Percentiles rank a stretch among this genome's conserved stretches.
Evolutionary conservation across 75 land plant species (phyloP).

Genomic region (Selaginella moellendorffii): DNA sequence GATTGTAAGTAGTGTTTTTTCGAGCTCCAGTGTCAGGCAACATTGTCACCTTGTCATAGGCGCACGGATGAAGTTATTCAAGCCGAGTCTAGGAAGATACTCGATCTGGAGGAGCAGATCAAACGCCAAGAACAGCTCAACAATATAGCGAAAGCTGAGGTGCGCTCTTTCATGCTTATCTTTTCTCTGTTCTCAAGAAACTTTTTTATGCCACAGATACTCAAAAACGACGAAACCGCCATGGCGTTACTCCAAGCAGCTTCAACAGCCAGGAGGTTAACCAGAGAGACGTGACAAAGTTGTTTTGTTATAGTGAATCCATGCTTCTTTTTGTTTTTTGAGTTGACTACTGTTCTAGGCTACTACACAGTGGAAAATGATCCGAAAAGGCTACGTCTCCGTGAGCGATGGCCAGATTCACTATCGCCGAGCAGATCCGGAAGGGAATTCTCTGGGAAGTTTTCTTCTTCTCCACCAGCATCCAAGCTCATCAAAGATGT

Average conservation of each 20-base stretch:
- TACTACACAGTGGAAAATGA: too few relatives aligned
- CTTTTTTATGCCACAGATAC: slow-evolving; percentile 9
- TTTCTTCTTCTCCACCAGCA: background rate
- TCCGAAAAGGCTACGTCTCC: background rate
- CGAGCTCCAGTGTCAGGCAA: background rate
- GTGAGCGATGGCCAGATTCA: background rate
- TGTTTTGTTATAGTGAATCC: too few relatives aligned
- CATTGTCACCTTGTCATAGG: slow-evolving; percentile 4
- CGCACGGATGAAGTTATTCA: slow-evolving; percentile 15
- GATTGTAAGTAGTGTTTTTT: background rate
- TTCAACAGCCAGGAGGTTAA: background rate
- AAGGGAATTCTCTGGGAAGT: background rate
- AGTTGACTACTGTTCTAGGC: too few relatives aligned
- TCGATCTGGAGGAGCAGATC: slow-evolving; percentile 19
- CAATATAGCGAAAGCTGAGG: slow-evolving; percentile 14
- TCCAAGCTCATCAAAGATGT: background rate
- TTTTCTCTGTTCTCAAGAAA: background rate
- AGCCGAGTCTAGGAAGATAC: slow-evolving; percentile 12
- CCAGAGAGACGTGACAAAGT: background rate
- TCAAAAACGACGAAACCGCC: slow-evolving; percentile 14
- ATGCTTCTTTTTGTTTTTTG: too few relatives aligned
- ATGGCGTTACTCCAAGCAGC: slow-evolving; percentile 13
- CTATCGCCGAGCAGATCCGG: background rate
- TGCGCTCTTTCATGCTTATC: background rate
- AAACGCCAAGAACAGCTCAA: slow-evolving; percentile 12